Conservation (phyloP, 1,284 basidiomycete genomes). For the Trichosporon coremiiforme region DNA sequence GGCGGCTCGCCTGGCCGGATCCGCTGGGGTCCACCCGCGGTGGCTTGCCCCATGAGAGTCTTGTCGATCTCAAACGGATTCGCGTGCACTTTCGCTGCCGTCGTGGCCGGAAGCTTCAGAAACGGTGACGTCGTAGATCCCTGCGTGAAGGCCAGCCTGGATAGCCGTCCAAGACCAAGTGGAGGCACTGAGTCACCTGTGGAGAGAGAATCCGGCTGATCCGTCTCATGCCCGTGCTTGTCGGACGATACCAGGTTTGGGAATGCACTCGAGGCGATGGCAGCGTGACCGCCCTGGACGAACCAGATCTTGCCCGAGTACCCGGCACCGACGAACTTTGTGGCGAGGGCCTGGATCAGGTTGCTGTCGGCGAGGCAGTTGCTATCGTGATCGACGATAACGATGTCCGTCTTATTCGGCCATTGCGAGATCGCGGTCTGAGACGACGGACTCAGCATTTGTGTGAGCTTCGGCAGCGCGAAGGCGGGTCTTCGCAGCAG, state of each 20-base stretch:
- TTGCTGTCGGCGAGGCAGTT: conserved; percentile 64
- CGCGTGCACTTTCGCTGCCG: background rate
- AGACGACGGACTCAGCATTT: conserved; percentile 69
- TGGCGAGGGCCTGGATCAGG: conserved; percentile 75
- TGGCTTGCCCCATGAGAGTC: conserved; percentile 11
- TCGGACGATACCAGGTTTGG: background rate
- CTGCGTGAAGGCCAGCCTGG: conserved; percentile 43
- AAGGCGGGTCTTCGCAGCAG: conserved; percentile 86
- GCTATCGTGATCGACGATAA: conserved; percentile 83
- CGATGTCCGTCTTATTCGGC: conserved; percentile 65
- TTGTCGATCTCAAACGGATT: conserved; percentile 24
- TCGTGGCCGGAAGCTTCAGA: background rate
- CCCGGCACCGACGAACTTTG: conserved; percentile 76
- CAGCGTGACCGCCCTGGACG: conserved; percentile 77
- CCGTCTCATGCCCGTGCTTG: conserved; percentile 30
- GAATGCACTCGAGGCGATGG: conserved; percentile 23
- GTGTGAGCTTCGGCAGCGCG: conserved; percentile 69
- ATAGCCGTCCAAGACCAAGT: conserved; percentile 33
- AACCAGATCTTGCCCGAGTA: conserved; percentile 70
- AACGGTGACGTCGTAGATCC: conserved; percentile 27
- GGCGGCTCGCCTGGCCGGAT: conserved; percentile 6
- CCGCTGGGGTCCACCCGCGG: conserved; percentile 7
- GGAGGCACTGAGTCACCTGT: background rate
- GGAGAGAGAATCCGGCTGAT: background rate
- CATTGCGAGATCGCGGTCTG: conserved; percentile 62